Evolutionary conservation across 2,329 filamentous ascomycete genomes (phyloP), one percentile per base, ranked within the genome.

Genomic region (Hypoxylon sp.): DNA sequence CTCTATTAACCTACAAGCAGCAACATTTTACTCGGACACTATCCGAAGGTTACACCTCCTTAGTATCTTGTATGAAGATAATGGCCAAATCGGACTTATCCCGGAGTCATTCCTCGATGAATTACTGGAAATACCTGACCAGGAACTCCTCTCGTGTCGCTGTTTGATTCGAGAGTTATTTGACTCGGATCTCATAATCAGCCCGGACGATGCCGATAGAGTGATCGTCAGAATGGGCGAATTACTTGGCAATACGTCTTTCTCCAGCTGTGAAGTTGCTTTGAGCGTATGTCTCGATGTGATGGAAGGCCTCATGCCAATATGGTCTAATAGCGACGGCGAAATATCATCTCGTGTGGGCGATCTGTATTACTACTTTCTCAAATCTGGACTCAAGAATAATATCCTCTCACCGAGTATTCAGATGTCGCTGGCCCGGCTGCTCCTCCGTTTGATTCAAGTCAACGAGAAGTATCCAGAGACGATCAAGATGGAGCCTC

Each of bases 321-420:
- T 88, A 41, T 96, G 93, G 93, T 80, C 84, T 1, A 83, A 87
- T 21, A 83, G 86, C 43, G 82, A 83, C 21, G 85, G 86, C 34
- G 82, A 88, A 0, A 82, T 97, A 2, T 85, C 85, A n/a, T 86
- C 87, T 2, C 84, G 87, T 43, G 92, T 91, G 2, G 86, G 89
- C 19, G 91, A 97, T 66, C 81, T 98, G 19, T 98, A 98, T 78
- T 81, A 87, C 48, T 93, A 93, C 82, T 91, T 96, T 70, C 86
- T 94, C 50, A 87, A 88, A 59, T 85, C 85, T 17, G 87, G 90
- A 30, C 80, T 97, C 25, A 85, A 87, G 5, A 90, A 87, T 48
- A 89, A 90, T 48, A 85, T 91, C 38, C 85, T 93, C 51, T 97
- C 95, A 0, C 81, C 89, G 1, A 85, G 83, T 62, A 87, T 91